These are phyloP conservation scores for Malania oleifera DNA, from an alignment of 164 flowering plant genomes.

Conservation along the genomic window DNA sequence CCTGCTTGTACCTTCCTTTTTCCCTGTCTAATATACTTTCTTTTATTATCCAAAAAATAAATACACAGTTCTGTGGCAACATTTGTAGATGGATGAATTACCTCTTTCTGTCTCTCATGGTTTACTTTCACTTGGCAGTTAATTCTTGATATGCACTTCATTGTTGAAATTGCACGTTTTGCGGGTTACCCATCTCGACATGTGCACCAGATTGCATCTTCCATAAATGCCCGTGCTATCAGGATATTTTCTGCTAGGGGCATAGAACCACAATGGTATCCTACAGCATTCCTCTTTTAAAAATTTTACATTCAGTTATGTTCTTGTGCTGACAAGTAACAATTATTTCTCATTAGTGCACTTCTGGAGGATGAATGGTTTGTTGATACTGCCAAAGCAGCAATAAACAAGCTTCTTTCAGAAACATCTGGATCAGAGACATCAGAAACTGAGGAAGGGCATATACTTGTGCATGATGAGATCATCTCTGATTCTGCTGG, in stretches of 20 bases:
- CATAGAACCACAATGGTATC: slow-evolving; percentile 80
- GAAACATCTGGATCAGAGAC: slow-evolving; percentile 65
- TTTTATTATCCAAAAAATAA: too few relatives aligned
- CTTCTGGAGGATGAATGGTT: slow-evolving; percentile 97
- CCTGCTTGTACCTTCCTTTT: too few relatives aligned
- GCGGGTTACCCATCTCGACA: slow-evolving; percentile 82
- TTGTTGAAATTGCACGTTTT: slow-evolving; percentile 84
- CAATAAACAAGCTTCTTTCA: slow-evolving; percentile 69
- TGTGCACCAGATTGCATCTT: slow-evolving; percentile 78
- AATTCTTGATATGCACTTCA: slow-evolving; percentile 94
- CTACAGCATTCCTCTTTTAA: slow-evolving; percentile 1
- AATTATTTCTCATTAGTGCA: slow-evolving; percentile 36
- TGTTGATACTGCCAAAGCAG: slow-evolving; percentile 75
- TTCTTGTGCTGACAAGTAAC: background rate
- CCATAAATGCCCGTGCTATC: slow-evolving; percentile 81
- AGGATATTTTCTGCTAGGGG: slow-evolving; percentile 79
- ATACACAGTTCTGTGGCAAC: too few relatives aligned
- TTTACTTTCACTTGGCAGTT: slow-evolving; percentile 41
- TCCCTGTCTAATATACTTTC: too few relatives aligned
- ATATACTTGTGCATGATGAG: slow-evolving; percentile 48
- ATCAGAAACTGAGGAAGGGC: slow-evolving; percentile 73
- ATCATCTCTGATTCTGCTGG: slow-evolving; percentile 58
- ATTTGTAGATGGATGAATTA: too few relatives aligned
- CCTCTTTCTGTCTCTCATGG: too few relatives aligned
- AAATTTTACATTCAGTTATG: background rate